These are phyloP conservation scores for Ascochyta lentis DNA, from an alignment of 2,329 filamentous ascomycete genomes.

Conservation along the genomic window DNA sequence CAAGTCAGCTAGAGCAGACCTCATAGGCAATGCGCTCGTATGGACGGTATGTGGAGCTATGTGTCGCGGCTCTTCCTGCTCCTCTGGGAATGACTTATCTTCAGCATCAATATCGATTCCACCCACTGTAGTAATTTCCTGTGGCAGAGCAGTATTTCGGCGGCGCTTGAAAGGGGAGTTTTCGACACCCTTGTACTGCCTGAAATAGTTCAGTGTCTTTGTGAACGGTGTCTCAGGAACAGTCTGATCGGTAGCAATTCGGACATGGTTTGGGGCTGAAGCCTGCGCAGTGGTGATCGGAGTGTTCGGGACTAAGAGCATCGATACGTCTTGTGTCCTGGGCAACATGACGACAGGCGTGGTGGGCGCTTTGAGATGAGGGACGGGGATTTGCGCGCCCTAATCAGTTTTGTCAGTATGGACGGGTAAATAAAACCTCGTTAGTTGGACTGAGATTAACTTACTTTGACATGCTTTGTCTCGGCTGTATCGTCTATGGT, in stretches of 20 bases:
- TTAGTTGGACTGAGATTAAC: not conserved
- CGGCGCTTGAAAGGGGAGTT: conserved; percentile 22
- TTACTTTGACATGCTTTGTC: not conserved
- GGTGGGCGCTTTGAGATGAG: not conserved
- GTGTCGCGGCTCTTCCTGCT: not conserved
- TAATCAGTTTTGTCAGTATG: not conserved
- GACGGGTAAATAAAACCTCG: not conserved
- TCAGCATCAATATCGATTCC: conserved; percentile 6
- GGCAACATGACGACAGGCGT: too few relatives aligned
- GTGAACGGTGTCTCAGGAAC: conserved; percentile 24
- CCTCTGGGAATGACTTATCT: too few relatives aligned
- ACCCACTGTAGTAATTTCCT: conserved; percentile 28
- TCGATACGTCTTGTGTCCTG: not conserved
- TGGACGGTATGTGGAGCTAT: not conserved
- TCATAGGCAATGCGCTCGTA: not conserved
- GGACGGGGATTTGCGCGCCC: not conserved
- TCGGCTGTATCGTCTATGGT: not conserved
- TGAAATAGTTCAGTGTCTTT: conserved; percentile 28
- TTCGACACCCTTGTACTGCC: conserved; percentile 20
- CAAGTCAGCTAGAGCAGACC: conserved; percentile 5
- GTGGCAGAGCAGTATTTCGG: conserved; percentile 29
- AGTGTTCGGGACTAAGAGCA: not conserved
- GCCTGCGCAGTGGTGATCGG: not conserved
- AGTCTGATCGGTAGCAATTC: conserved; percentile 8
- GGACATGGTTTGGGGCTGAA: conserved; percentile 10